Conservation (phyloP, 2,329 filamentous ascomycete species). For the Dactylonectria estremocensis region DNA sequence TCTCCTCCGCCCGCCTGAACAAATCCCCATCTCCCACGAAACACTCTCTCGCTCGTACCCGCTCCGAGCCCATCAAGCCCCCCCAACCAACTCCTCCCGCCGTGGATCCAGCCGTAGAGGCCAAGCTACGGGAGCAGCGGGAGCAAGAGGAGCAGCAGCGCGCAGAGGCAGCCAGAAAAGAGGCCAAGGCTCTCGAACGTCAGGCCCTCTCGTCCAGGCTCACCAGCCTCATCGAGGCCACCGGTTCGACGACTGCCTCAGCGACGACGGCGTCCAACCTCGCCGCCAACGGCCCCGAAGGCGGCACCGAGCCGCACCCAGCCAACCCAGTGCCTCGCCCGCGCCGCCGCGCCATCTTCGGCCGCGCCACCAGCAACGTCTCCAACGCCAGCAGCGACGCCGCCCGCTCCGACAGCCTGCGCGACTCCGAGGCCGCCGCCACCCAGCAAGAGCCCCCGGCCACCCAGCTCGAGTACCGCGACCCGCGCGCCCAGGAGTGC, state of each 20-base stretch:
- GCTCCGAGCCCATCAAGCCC: conserved; percentile 57
- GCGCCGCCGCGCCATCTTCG: conserved; percentile 67
- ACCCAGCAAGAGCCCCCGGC: conserved; percentile 55
- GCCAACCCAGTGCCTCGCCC: conserved; percentile 40
- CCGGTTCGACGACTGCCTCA: conserved; percentile 28
- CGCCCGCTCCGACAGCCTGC: conserved; percentile 54
- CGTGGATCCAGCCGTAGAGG: conserved; percentile 4
- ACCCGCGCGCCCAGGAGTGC: conserved; percentile 63
- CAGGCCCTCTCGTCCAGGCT: conserved; percentile 60
- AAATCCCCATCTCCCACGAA: conserved; percentile 56
- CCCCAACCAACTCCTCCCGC: conserved; percentile 2
- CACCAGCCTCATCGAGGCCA: conserved; percentile 59
- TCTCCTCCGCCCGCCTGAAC: conserved; percentile 59
- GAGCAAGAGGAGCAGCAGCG: conserved; percentile 34
- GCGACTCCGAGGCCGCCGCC: conserved; percentile 40
- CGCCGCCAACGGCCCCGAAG: conserved; percentile 34
- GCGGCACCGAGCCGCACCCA: conserved; percentile 25
- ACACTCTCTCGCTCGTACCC: conserved; percentile 45
- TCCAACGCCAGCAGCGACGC: conserved; percentile 66
- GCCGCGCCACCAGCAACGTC: conserved; percentile 71
- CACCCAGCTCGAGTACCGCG: conserved; percentile 70
- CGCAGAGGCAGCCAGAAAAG: conserved; percentile 45
- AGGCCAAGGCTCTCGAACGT: conserved; percentile 56
- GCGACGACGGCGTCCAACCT: conserved; percentile 7
- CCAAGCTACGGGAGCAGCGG: conserved; percentile 29